phyloP scores from a whole-genome alignment of 768 basidiomycete genomes.

The Coprinellus aureogranulatus region DNA sequence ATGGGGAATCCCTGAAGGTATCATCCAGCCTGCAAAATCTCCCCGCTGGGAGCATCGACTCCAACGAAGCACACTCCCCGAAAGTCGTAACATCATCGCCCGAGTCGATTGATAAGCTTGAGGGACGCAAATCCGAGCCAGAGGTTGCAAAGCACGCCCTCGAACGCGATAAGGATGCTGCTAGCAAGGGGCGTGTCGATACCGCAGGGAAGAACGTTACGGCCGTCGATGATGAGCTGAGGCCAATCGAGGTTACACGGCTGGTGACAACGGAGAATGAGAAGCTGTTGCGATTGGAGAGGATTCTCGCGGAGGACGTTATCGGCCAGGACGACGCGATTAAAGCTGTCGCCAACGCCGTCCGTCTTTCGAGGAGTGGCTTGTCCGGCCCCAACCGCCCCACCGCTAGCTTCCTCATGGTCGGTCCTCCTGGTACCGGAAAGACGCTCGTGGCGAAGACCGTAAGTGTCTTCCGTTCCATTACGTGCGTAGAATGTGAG shows the following conservation, averaged over 20 bases:
- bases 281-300: conserved; percentile 85
- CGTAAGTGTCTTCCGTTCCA: conserved; percentile 40
- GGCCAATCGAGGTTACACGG: conserved; percentile 77
- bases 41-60: no score
- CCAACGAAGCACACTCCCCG: no score
- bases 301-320: conserved; percentile 69
- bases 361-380: conserved; percentile 90
- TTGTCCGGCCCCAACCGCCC: conserved; percentile 84
- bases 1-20: no score
- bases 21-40: no score
- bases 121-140: conserved; percentile 83
- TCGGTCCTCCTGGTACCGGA: conserved; percentile 87
- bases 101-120: conserved; percentile 88
- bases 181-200: conserved; percentile 79
- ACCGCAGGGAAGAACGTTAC: conserved; percentile 74
- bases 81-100: no score
- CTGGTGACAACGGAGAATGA: conserved; percentile 89
- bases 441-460: conserved; percentile 91
- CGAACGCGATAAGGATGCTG: conserved; percentile 86
- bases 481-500: not conserved
- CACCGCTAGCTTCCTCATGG: conserved; percentile 90
- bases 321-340: conserved; percentile 92
- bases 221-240: conserved; percentile 80
- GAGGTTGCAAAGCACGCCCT: conserved; percentile 95
- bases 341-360: conserved; percentile 89